Percentiles rank a stretch among this genome's conserved stretches.
These are phyloP conservation scores for Blastocrithidia nonstop DNA, from an alignment of 208 protist genomes.

Conservation along the genomic window DNA sequence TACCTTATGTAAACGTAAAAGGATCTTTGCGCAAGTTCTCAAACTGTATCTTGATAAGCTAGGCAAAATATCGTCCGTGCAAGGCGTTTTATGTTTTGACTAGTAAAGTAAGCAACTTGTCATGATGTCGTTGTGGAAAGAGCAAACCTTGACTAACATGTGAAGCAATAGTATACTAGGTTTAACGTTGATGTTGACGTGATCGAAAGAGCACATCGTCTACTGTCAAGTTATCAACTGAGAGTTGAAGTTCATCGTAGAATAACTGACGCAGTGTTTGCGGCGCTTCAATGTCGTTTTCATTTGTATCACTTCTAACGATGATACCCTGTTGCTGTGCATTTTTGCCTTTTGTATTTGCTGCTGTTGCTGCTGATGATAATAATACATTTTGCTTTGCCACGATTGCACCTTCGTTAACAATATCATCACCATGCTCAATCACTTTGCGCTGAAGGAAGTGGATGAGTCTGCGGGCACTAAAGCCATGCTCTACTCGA, in stretches of 20 bases:
- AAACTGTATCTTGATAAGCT: conserved; percentile 93
- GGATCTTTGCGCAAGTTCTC: conserved; percentile 88
- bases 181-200: neutral
- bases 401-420: conserved; percentile 51
- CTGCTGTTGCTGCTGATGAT: too few species aligned
- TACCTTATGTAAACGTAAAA: conserved; percentile 90
- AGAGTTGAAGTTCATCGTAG: conserved; percentile 48
- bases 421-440: conserved; percentile 88
- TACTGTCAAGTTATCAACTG: conserved; percentile 81
- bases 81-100: conserved; percentile 98
- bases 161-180: too few species aligned
- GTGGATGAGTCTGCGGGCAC: conserved; percentile 85
- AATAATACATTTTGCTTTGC: too few species aligned
- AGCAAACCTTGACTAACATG: too few species aligned
- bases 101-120: conserved; percentile 91
- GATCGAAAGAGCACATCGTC: conserved; percentile 42
- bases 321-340: too few species aligned
- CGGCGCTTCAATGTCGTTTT: conserved; percentile 53
- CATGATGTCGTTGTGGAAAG: conserved; percentile 48
- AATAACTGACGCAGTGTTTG: conserved; percentile 76
- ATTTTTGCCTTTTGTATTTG: too few species aligned
- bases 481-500: conserved; percentile 90
- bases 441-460: conserved; percentile 92
- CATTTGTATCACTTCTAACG: too few species aligned
- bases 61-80: conserved; percentile 94